Evolutionary conservation across 1,284 basidiomycete species (phyloP).

Genomic region (Lentinus polychrous): DNA sequence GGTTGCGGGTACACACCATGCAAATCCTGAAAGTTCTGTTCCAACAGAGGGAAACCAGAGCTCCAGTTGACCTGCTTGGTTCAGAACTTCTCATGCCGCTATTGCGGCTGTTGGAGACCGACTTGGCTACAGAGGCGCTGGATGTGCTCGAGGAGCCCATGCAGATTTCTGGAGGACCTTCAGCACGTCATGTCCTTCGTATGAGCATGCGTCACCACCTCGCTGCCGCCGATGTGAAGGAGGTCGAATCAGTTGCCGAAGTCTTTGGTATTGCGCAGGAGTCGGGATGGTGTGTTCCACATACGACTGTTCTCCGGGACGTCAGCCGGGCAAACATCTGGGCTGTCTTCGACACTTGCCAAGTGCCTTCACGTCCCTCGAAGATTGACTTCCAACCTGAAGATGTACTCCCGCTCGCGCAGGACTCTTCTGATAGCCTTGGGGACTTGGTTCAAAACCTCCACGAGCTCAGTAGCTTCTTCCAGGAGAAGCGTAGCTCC

Average conservation of each 20-base stretch:
- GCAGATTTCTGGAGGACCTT: constrained; percentile 67
- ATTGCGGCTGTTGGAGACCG: constrained; percentile 78
- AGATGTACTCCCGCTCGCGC: constrained; percentile 23
- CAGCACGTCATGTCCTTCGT: constrained; percentile 78
- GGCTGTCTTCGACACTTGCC: constrained; percentile 81
- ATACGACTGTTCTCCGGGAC: constrained; percentile 52
- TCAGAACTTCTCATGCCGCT: constrained; percentile 89
- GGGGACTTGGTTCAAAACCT: constrained; percentile 82
- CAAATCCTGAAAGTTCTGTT: constrained; percentile 87
- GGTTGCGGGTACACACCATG: constrained; percentile 80
- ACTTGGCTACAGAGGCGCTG: constrained; percentile 79
- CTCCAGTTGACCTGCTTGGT: constrained; percentile 67
- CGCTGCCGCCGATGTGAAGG: constrained; percentile 31
- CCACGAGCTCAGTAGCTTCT: constrained; percentile 82
- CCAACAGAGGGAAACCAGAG: constrained; percentile 77
- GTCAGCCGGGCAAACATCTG: constrained; percentile 71
- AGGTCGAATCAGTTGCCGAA: constrained; percentile 48
- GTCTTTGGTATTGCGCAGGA: constrained; percentile 79
- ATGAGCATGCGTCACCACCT: constrained; percentile 73
- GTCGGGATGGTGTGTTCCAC: constrained; percentile 83
- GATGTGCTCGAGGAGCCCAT: constrained; percentile 90
- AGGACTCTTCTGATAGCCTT: constrained; percentile 59
- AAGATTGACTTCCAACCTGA: constrained; percentile 65
- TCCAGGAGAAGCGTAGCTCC: constrained; percentile 49
- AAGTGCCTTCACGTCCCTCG: constrained; percentile 65